Conservation (phyloP, 1,284 basidiomycete genomes). For the Cutaneotrichosporon sp. region DNA sequence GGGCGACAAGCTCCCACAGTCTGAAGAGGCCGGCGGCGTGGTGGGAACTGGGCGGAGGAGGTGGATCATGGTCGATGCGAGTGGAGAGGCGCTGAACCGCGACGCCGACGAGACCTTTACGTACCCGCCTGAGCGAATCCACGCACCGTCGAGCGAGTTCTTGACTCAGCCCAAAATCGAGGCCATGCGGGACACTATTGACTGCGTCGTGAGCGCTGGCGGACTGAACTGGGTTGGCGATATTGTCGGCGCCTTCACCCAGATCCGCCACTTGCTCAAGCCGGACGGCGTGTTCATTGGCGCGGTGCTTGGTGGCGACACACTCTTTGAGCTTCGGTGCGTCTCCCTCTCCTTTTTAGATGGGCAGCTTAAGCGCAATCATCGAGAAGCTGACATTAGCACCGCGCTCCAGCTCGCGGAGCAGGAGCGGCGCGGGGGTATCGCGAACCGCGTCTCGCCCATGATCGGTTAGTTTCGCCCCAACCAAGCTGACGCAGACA, state of each 20-base stretch:
- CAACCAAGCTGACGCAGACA: conserved; percentile 59
- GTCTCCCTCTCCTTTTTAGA: conserved; percentile 7
- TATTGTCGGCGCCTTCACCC: conserved; percentile 86
- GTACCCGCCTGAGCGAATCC: conserved; percentile 36
- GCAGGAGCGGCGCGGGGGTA: conserved; percentile 89
- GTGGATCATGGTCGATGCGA: conserved; percentile 76
- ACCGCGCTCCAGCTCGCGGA: conserved; percentile 85
- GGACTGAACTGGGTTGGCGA: conserved; percentile 98
- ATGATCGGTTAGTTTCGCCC: conserved; percentile 74
- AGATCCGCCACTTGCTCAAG: conserved; percentile 79
- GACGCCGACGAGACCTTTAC: conserved; percentile 48
- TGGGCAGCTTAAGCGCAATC: too few species aligned
- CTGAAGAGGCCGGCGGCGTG: conserved; percentile 15
- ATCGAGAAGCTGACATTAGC: conserved; percentile 13
- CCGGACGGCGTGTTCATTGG: conserved; percentile 95
- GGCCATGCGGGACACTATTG: conserved; percentile 64
- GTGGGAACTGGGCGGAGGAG: conserved; percentile 26
- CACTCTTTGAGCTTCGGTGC: conserved; percentile 90
- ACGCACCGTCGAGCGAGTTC: conserved; percentile 35
- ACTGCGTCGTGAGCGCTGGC: conserved; percentile 87
- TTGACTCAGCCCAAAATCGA: conserved; percentile 55
- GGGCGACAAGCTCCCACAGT: conserved; percentile 65
- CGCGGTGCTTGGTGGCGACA: conserved; percentile 93
- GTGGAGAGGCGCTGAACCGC: conserved; percentile 63
- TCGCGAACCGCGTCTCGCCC: conserved; percentile 90